Evolutionary conservation across 2,329 filamentous ascomycete species (phyloP).

Genomic region (Trichophyton verrucosum): DNA sequence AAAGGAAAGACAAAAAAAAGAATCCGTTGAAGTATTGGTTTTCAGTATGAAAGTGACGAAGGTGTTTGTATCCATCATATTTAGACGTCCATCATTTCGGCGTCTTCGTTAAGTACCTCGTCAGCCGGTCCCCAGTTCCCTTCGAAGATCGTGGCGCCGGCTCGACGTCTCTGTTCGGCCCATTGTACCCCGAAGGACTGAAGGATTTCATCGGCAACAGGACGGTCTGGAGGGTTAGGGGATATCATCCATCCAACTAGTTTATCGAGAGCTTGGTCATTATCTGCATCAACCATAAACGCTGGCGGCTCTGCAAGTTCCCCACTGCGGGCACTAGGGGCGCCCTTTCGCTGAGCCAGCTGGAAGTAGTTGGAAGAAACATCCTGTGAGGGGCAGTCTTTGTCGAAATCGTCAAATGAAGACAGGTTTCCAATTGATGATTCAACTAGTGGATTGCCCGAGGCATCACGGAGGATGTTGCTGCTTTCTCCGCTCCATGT

Average conservation of each 20-base stretch:
- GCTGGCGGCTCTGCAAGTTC: constrained; percentile 59
- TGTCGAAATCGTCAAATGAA: constrained; percentile 28
- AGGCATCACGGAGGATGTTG: constrained; percentile 59
- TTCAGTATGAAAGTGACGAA: background rate
- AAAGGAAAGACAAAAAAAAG: background rate
- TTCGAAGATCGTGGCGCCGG: constrained; percentile 89
- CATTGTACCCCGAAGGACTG: constrained; percentile 63
- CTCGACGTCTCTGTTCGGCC: constrained; percentile 63
- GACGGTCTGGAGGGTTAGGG: constrained; percentile 59
- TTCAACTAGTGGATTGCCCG: constrained; percentile 50
- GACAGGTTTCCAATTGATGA: constrained; percentile 19
- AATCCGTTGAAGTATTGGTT: background rate
- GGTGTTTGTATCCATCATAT: background rate
- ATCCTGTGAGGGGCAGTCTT: constrained; percentile 6
- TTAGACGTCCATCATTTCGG: constrained; percentile 53
- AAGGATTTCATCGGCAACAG: constrained; percentile 61
- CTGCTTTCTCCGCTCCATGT: constrained; percentile 64
- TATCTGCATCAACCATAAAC: constrained; percentile 72
- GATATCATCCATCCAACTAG: constrained; percentile 82
- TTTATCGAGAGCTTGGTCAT: constrained; percentile 65
- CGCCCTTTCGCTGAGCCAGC: background rate
- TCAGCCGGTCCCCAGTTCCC: constrained; percentile 83
- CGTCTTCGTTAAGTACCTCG: constrained; percentile 45
- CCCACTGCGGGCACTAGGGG: constrained; percentile 31
- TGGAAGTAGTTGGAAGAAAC: background rate